Evolutionary conservation across 2,329 filamentous ascomycete genomes (phyloP), one percentile per base, ranked within the genome.

Genomic region (Penicillium psychrosexuale): DNA sequence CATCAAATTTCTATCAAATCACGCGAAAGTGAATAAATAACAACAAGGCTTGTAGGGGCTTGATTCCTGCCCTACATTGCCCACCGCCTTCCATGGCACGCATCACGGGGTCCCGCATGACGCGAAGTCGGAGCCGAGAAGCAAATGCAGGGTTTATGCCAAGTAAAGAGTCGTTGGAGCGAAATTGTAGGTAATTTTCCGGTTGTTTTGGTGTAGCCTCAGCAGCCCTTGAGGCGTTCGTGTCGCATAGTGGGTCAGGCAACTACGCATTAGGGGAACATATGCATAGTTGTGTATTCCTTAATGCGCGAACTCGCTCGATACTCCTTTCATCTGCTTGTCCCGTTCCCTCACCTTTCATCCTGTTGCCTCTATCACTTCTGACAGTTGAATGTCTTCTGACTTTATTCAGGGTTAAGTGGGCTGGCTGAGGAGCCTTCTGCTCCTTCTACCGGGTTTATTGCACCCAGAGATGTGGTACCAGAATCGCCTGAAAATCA

Each of bases 81-180:
- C n/a, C n/a, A 48, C 52, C 31, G 46, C 39, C 46, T 30, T 38
- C 27, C 39, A 54, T 54, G 52, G 47, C 52, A 8, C 39, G 33
- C 11, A 39, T 51, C 28, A 50, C 19, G 19, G 39, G 47, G 31
- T 17, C 55, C 22, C 64, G 74, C 46, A 59, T 69, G 22, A 74
- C 73, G 7, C 66, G 75, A 50, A 77, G 74, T 50, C 68, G 66
- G 49, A 77, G 74, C 60, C 68, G 68, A 19, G 71, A 76, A 37
- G 55, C 68, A 9, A 69, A 62, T 38, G 46, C 56, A 8, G 47
- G 48, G 15, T 27, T 43, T 38, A 13, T 39, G 28, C 34, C 17
- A 33, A 22, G 27, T 43, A 39, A 49, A 12, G 43, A 5, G 8
- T 17, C 28, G 19, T 34, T 36, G 7, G 47, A 36, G 17, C 19